These are phyloP conservation scores for Trypanosoma avium DNA, from an alignment of 208 protist genomes.

Conservation along the genomic window DNA sequence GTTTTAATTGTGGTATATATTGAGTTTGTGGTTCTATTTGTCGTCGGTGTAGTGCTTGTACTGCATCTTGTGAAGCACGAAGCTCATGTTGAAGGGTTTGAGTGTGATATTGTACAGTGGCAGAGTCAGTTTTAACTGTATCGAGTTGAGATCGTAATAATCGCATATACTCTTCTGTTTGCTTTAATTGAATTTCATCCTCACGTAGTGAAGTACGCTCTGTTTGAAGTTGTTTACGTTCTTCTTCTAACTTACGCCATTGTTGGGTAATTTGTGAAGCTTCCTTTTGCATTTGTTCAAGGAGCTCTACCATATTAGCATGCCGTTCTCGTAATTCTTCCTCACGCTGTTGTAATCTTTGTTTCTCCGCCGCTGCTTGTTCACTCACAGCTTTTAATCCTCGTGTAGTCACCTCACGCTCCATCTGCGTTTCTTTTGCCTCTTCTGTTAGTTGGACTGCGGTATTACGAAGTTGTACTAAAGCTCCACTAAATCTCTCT, in stretches of 20 bases:
- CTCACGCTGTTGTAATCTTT: conserved; percentile 36
- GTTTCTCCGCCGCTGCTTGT: conserved; percentile 35
- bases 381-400: conserved; percentile 35
- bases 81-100: conserved; percentile 17
- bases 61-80: neutral
- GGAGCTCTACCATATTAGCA: conserved; percentile 24
- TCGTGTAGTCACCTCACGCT: conserved; percentile 34
- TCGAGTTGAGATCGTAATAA: conserved; percentile 38
- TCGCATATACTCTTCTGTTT: conserved; percentile 50
- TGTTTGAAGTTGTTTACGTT: conserved; percentile 27
- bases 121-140: conserved; percentile 13
- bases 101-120: neutral
- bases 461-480: conserved; percentile 43
- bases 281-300: conserved; percentile 35
- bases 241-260: conserved; percentile 37
- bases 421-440: conserved; percentile 43
- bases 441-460: conserved; percentile 44
- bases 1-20: neutral
- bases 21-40: neutral
- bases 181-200: conserved; percentile 46
- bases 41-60: neutral
- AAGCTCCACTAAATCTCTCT: conserved; percentile 49
- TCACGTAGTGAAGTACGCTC: conserved; percentile 45
- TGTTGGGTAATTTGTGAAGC: conserved; percentile 29
- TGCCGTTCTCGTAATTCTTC: conserved; percentile 51